Percentiles rank a stretch among this genome's conserved stretches.
These are phyloP conservation scores for Strobilomyces confusus DNA, from an alignment of 768 basidiomycete genomes.

Conservation along the genomic window DNA sequence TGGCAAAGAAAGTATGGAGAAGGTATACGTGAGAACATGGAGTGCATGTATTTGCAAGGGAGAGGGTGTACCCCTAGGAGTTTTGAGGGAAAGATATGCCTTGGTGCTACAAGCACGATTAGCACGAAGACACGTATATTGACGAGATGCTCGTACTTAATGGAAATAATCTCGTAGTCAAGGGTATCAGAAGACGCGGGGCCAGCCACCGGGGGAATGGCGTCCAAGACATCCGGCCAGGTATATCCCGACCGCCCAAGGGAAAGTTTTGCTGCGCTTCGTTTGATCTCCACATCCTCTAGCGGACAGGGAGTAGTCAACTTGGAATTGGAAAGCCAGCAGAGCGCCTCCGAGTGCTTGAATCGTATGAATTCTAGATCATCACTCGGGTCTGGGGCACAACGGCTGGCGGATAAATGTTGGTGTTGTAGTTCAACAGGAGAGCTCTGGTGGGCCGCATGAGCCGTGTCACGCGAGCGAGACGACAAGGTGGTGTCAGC, in stretches of 20 bases:
- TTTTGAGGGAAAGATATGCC: slow-evolving; percentile 49
- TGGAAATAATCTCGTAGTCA: slow-evolving; percentile 28
- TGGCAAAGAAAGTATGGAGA: slow-evolving; percentile 57
- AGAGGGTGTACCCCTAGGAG: slow-evolving; percentile 46
- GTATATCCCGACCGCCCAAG: slow-evolving; percentile 35
- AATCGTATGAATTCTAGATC: slow-evolving; percentile 19
- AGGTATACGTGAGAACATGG: slow-evolving; percentile 31
- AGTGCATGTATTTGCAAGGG: slow-evolving; percentile 57
- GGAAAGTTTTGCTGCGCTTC: slow-evolving; percentile 21
- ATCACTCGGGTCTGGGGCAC: background rate
- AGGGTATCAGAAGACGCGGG: slow-evolving; percentile 24
- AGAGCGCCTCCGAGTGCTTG: slow-evolving; percentile 26
- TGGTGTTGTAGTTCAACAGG: background rate
- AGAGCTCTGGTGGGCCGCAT: background rate
- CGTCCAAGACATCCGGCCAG: slow-evolving; percentile 44
- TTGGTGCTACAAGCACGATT: slow-evolving; percentile 24
- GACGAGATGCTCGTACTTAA: slow-evolving; percentile 16
- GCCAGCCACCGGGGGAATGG: slow-evolving; percentile 25
- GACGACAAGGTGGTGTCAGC: slow-evolving; percentile 13
- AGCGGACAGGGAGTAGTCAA: slow-evolving; percentile 10
- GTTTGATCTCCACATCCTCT: slow-evolving; percentile 13
- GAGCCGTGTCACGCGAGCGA: background rate
- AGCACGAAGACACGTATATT: background rate
- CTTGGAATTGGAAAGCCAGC: slow-evolving; percentile 20
- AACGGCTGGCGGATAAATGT: background rate